Percentiles rank a stretch among this genome's conserved stretches.
phyloP scores from a whole-genome alignment of 1,284 basidiomycete species.

The Caloboletus firmus region DNA sequence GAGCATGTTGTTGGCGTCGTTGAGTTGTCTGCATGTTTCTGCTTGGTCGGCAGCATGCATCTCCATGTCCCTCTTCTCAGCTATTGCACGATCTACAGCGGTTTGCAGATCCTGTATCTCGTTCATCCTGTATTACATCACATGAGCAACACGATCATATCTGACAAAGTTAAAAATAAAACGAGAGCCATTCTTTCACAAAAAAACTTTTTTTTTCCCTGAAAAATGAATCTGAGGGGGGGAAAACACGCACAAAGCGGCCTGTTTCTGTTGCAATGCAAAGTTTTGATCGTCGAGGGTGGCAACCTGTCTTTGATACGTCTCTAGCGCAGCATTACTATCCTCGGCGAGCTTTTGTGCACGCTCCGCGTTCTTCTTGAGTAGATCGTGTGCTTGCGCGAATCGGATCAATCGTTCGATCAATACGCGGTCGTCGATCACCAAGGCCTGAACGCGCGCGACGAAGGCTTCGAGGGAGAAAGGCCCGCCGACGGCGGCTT shows the following conservation, averaged over 20 bases:
- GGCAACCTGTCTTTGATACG: conserved; percentile 84
- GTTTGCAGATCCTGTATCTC: conserved; percentile 66
- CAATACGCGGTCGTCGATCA: conserved; percentile 77
- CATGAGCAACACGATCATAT: conserved; percentile 14
- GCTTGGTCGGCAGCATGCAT: conserved; percentile 67
- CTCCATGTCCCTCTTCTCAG: conserved; percentile 71
- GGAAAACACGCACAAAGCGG: conserved; percentile 51
- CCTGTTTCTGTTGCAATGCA: conserved; percentile 49
- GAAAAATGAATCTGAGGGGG: neutral
- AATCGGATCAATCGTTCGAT: conserved; percentile 82
- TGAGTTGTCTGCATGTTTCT: conserved; percentile 67
- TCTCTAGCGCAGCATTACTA: conserved; percentile 73
- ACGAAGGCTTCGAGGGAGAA: conserved; percentile 76
- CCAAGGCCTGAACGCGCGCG: conserved; percentile 71
- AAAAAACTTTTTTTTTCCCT: neutral
- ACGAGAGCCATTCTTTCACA: neutral
- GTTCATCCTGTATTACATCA: conserved; percentile 52
- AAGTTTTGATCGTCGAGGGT: conserved; percentile 74
- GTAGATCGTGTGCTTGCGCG: conserved; percentile 81
- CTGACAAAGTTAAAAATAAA: neutral
- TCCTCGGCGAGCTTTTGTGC: conserved; percentile 88
- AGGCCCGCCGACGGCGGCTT: conserved; percentile 36
- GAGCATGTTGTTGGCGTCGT: conserved; percentile 73
- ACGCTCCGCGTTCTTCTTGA: conserved; percentile 87
- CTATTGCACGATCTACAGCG: conserved; percentile 55